These are phyloP conservation scores for Ascochyta pisi DNA, from an alignment of 2,329 filamentous ascomycete species.

Conservation along the genomic window DNA sequence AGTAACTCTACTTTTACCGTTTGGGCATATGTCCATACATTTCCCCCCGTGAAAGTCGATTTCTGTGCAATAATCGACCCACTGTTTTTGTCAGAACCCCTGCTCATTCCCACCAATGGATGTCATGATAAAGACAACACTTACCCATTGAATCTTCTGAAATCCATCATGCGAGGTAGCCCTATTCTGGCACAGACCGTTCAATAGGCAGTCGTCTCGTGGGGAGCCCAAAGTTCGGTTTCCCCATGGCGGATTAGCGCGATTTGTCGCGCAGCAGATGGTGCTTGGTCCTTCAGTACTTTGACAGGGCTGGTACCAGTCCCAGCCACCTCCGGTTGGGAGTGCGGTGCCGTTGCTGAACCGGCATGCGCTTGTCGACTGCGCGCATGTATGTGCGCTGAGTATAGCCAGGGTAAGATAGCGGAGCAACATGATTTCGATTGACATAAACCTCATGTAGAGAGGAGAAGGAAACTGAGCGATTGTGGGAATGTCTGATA, in stretches of 20 bases:
- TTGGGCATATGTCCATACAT: conserved; percentile 1
- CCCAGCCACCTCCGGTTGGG: not conserved
- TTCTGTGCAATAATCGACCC: conserved; percentile 1
- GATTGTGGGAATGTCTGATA: not conserved
- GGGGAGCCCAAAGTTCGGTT: not conserved
- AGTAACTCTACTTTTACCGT: not conserved
- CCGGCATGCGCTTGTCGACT: not conserved
- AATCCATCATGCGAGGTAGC: not conserved
- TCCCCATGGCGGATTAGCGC: not conserved
- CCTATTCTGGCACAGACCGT: not conserved
- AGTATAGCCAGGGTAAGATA: not conserved
- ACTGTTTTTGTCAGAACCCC: not conserved
- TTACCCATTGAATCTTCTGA: not conserved
- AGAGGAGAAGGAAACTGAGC: not conserved
- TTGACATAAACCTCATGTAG: not conserved
- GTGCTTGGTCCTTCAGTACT: not conserved
- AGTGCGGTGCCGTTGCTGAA: not conserved
- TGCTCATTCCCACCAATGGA: not conserved
- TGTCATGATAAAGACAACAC: not conserved
- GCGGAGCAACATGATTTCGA: not conserved
- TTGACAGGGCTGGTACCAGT: not conserved
- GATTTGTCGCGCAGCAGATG: not conserved
- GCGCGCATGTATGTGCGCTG: not conserved
- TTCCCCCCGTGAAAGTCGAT: not conserved
- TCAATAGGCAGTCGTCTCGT: not conserved